Base-by-base conservation (phyloP, 176 grass and related monocot genomes). In the Panicum miliaceum region DNA sequence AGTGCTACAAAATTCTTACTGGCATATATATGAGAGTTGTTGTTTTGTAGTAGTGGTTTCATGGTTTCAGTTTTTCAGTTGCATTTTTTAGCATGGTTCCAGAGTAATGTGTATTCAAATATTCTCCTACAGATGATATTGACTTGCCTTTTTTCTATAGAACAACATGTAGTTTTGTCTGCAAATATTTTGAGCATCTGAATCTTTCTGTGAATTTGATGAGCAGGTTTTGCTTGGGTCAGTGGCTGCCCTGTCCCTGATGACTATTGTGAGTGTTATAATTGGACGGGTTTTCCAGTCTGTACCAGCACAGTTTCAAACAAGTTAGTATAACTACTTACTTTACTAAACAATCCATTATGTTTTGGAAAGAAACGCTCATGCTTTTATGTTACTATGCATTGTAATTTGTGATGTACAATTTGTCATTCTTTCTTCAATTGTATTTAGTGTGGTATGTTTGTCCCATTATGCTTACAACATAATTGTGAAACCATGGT, bases 291-390 rank as follows among this genome's bases (percentile, higher is more conserved):
- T 95, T 60, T 98, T 98, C 73, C 85, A 94, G 64, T 95, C 93
- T 79, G 91, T 98, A 65, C 96, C 93, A 60, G 81, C 96, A 73
- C 89, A 95, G 43, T 98, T 98, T 82, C 93, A 98, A 90, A 98
- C 96, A 84, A 98, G 96, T 98, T 79, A 79, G 74, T 74, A 87
- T 7, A 73, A 22, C 48, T 79, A 47, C 13, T 80, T 43, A 32
- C 53, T 60, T 68, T 41, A 76, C 3, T 52, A 84, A 14, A 85
- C 11, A 63, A 63, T 51, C 64, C 0, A 38, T 75, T 35, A 36
- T 70, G 29, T 65, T 85, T 75, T 69, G 4, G 38, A 75, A 66
- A 60, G 70, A 50, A 37, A 19, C 52, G 18, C 3, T 59, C 26
- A 12, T 6, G 1, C 7, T 16, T 66, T 18, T 61, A 2, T 83